Base-by-base conservation (phyloP, 2,329 filamentous ascomycete genomes). In the Leptographium lundbergii region DNA sequence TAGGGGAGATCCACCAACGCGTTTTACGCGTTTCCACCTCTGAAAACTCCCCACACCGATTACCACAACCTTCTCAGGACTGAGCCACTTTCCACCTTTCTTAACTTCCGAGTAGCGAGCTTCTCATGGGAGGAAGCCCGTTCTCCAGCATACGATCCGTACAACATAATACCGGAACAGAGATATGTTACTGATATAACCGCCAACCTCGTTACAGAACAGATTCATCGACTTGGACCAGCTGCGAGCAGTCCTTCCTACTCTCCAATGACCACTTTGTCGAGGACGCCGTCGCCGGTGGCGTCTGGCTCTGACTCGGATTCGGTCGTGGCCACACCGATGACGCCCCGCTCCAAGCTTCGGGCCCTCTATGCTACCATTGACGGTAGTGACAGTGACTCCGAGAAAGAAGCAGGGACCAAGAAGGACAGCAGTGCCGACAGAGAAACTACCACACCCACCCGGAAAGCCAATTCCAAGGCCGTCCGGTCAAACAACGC, bases 321-420 rank as follows among this genome's bases (percentile, higher is more conserved):
- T 61, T 74, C 72, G 54, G 71, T 70, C 48, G 72, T 76, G 53
- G 71, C 75, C 59, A 75, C 72, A 51, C 73, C 78, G 56, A 67
- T 80, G 57, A 77, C 81, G 13, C 81, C 81, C 6, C 73, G 71
- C 48, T 77, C 81, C 24, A 85, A 82, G 64, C 74, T 84, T 56
- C 74, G 71, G 63, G 79, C 80, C 24, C 69, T 83, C 13, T 65
- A 66, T 54, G 60, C 61, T 24, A 61, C 57, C 51, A 58, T 65
- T 32, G 58, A 56, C 57, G 57, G 62, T 42, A 51, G 57, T 27
- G 62, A 61, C 51, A 51, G 53, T 19, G 45, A 36, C 25, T 57
- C 57, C 34, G 57, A 55, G 19, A 56, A 60, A 22, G 58, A 57
- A 9, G 54, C 51, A 2, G 27, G 6, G 6, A 5, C 2, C 48